Evolutionary conservation across 257 asterid species (phyloP).

Genomic region (Nicotiana obtusifolia): DNA sequence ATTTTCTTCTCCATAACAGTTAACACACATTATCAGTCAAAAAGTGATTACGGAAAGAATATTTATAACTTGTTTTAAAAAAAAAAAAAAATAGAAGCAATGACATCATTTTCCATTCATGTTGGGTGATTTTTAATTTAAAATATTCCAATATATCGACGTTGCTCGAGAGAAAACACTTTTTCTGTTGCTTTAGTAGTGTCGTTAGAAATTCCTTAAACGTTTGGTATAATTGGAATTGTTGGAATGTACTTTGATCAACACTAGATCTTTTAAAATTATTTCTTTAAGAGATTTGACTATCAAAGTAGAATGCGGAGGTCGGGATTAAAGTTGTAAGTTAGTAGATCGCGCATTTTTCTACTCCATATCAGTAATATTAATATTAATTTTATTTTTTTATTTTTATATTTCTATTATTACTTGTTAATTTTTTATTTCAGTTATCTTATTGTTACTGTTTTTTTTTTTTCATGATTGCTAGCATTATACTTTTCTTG

Average conservation of each 20-base stretch:
- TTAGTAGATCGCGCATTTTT: no score
- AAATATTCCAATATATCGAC: not conserved
- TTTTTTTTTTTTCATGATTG: no score
- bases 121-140: not conserved
- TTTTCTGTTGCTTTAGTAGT: not conserved
- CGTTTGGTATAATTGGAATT: not conserved
- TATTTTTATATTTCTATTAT: no score
- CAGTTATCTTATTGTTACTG: no score
- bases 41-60: not conserved
- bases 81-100: not conserved
- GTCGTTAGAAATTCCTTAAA: not conserved
- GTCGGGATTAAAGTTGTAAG: no score
- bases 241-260: not conserved
- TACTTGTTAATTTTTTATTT: no score
- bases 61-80: not conserved
- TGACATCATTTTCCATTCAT: not conserved
- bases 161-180: not conserved
- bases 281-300: not conserved
- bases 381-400: no score
- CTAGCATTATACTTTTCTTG: no score
- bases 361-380: no score
- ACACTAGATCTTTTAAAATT: not conserved
- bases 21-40: conserved; percentile 7
- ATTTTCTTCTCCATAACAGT: not conserved
- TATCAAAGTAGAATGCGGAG: not conserved